phyloP scores from a whole-genome alignment of 768 basidiomycete genomes.

The Russula sp. region DNA sequence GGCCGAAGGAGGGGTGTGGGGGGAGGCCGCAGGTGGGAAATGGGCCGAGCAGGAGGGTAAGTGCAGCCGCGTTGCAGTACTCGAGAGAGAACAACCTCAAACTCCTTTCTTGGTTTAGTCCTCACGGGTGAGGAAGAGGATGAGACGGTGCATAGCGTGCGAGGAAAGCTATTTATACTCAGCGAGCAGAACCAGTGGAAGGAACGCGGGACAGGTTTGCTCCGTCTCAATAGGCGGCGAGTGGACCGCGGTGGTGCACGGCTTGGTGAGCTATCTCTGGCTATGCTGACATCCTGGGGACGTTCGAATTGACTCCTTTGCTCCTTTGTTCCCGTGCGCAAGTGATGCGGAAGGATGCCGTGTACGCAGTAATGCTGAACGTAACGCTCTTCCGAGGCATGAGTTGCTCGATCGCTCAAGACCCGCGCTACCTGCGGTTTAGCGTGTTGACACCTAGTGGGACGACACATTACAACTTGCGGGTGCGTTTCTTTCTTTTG shows the following conservation, averaged over 20 bases:
- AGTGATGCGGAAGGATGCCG: slow-evolving; percentile 88
- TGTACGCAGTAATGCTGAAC: slow-evolving; percentile 67
- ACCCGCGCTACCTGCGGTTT: slow-evolving; percentile 74
- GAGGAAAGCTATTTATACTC: slow-evolving; percentile 68
- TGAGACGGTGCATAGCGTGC: slow-evolving; percentile 65
- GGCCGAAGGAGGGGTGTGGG: slow-evolving; percentile 33
- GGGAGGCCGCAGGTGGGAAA: slow-evolving; percentile 42
- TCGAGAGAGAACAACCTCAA: neutral
- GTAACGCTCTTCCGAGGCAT: slow-evolving; percentile 74
- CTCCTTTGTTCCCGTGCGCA: neutral
- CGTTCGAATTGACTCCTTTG: neutral
- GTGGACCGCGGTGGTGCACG: slow-evolving; percentile 64
- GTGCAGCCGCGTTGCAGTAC: slow-evolving; percentile 24
- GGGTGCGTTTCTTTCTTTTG: slow-evolving; percentile 41
- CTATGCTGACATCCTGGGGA: neutral
- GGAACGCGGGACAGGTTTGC: slow-evolving; percentile 65
- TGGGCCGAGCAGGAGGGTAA: slow-evolving; percentile 66
- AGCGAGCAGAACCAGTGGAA: slow-evolving; percentile 60
- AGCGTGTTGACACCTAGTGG: slow-evolving; percentile 58
- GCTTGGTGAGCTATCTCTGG: slow-evolving; percentile 41
- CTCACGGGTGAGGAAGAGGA: slow-evolving; percentile 81
- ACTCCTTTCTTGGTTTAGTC: slow-evolving; percentile 35
- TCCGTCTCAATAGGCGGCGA: slow-evolving; percentile 63
- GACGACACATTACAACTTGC: slow-evolving; percentile 67
- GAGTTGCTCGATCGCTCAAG: slow-evolving; percentile 64